Evolutionary conservation across 2,329 filamentous ascomycete genomes (phyloP), one percentile per base, ranked within the genome.

Genomic region (Pseudonectria foliicola): DNA sequence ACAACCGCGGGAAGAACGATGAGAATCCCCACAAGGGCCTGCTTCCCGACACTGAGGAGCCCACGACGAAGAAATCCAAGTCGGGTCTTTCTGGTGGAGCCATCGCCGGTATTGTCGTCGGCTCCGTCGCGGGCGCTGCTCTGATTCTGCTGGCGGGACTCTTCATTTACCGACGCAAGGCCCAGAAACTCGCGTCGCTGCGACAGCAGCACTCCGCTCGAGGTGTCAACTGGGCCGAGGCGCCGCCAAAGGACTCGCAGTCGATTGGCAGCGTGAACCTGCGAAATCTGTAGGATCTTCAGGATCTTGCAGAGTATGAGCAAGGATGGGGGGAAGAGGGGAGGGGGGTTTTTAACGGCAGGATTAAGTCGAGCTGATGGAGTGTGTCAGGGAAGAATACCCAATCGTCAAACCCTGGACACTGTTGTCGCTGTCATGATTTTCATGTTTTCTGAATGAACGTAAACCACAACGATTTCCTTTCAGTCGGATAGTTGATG

Each of bases 31-130:
- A 13, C 23, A 26, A 42, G 27, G 25, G 37, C 32, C 24, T 40
- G 16, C 16, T 32, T 27, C 25, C 42, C 31, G 31, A 43, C 44
- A 39, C n/a, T n/a, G n/a, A n/a, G n/a, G n/a, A 51, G 16, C 46
- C 51, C 21, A 44, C 50, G 14, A 48, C 43, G 27, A 49, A 46
- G 35, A 45, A 48, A 39, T 49, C 46, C 38, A 47, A 42, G 4
- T 43, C 46, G 34, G 55, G 54, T 3, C 65, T 88, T 10, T 80
- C 77, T 11, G 75, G 75, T 13, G 83, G 82, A 27, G 73, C 76
- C 13, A 86, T 89, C 50, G 85, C 84, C 3, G 85, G 84, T 1
- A 80, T 85, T 39, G 82, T 83, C 3, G 67, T 89, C 40, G 85
- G 85, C 23, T 71, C 77, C 3, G 57, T 90, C 7, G 64, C 74